Base-by-base conservation (phyloP, 805 yeast species). In the Saturnispora quitensis region DNA sequence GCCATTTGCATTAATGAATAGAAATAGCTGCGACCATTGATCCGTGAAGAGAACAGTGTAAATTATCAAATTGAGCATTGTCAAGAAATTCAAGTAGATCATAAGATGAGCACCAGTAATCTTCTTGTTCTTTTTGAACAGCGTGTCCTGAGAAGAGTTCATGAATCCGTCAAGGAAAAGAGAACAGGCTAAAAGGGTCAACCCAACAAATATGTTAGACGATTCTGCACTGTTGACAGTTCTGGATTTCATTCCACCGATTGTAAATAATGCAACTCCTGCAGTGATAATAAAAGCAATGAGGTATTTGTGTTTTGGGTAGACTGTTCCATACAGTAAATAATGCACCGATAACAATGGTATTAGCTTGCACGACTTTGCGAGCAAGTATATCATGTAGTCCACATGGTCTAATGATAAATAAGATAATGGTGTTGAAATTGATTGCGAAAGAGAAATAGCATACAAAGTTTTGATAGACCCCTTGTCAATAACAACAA, bases 291-390 rank as follows among this genome's bases (percentile, higher is more conserved):
- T 61, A 0, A 71, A 56, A 0, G 96, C 97, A 18, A 91, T 95
- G 15, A 78, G 54, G 63, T 86, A 86, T 67, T 93, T 93, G 68
- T 83, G 81, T 2, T 67, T 50, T 0, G 97, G 89, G 65, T 88
- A 91, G 50, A 68, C 69, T 4, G 86, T 79, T 43, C 84, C 74
- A 68, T 89, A 91, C 12, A 87, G 60, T 15, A 81, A 58, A 52
- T 83, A 69, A 61, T 89, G 97, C 3, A 93, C 86, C 34, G 86
- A 63, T 84, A 93, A 82, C n/a, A 91, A 96, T 0, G 99, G 99
- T 22, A 93, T 80, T 66, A 93, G 74, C 62, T 93, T 93, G 65
- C 98, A 91, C 50, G 96, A 84, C 64, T 93, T 93, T 18, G 97
- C 95, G 55, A 93, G 74, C 56, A 91, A 76, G 59, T 80, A 84